Base-by-base conservation (phyloP, 176 grass and related monocot genomes). In the Oryza glumipatula region DNA sequence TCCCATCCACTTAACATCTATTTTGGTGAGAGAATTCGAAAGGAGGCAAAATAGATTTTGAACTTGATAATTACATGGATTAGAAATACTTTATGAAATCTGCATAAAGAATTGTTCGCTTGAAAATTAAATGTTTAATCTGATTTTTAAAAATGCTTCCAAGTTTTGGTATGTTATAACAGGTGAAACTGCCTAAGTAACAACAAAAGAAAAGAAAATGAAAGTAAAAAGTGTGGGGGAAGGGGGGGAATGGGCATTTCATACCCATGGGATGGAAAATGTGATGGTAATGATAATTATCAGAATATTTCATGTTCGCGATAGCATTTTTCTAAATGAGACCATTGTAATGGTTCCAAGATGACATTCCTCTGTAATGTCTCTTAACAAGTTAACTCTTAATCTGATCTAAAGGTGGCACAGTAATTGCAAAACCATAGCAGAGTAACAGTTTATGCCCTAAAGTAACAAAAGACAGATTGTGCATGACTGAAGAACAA, bases 391-490 rank as follows among this genome's bases (percentile, higher is more conserved):
- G n/a, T 22, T 63, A 11, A 23, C 0, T 61, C 58, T 61, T 21
- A 61, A 23, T 23, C 3, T 22, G 7, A 63, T 63, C 19, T 63
- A 63, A 58, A 33, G 39, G 56, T 77, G 76, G 60, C 23, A 86
- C 9, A 48, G 46, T 15, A 68, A 65, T 52, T 76, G 78, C 39
- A 84, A 82, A 71, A 82, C 19, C 72, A 89, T 44, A 72, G 23
- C 41, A 88, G 56, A 49, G 21, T 76, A 74, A 80, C 58, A 84
- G 41, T 45, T 79, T 4, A 61, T 39, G 41, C 15, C 66, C 10
- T 26, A 78, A 73, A 82, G 51, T 14, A 86, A 78, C 10, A 44
- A 5, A 78, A 67, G 5, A 67, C 2, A 6, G 46, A 76, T 72
- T 45, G 11, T 28, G 48, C 64, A 67, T 21, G 58, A 52, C 6